Percentiles rank a stretch among this genome's conserved stretches.
Conservation (phyloP, 1,284 basidiomycete species). For the Rugosomyces carneus region DNA sequence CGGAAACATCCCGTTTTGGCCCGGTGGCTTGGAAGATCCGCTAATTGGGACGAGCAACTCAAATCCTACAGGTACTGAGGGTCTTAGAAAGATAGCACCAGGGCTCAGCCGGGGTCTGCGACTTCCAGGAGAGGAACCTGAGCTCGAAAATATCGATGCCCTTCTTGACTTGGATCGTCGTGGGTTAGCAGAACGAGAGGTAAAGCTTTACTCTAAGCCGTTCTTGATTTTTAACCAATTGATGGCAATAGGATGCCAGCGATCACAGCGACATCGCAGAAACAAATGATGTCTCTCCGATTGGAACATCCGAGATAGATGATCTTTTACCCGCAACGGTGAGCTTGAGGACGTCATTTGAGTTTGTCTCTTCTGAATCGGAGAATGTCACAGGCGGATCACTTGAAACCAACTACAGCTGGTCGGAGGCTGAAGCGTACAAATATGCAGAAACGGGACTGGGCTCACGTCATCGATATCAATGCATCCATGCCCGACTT, state of each 20-base stretch:
- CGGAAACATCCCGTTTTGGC: slow-evolving; percentile 87
- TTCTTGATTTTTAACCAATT: slow-evolving; percentile 2
- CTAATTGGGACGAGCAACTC: slow-evolving; percentile 32
- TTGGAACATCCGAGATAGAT: slow-evolving; percentile 57
- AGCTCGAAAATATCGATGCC: slow-evolving; percentile 40
- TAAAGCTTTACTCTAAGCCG: slow-evolving; percentile 4
- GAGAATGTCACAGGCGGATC: slow-evolving; percentile 37
- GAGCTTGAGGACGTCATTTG: slow-evolving; percentile 21
- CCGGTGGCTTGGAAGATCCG: slow-evolving; percentile 77
- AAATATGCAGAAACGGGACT: slow-evolving; percentile 78
- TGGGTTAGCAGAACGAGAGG: slow-evolving; percentile 4
- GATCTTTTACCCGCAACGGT: slow-evolving; percentile 79
- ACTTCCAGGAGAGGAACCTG: slow-evolving; percentile 45
- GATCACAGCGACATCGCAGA: slow-evolving; percentile 12
- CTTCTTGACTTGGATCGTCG: slow-evolving; percentile 27
- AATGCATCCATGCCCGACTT: slow-evolving; percentile 89
- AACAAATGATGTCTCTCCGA: slow-evolving; percentile 19
- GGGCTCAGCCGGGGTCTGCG: slow-evolving; percentile 63
- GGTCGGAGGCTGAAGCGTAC: slow-evolving; percentile 33
- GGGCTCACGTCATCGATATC: slow-evolving; percentile 97
- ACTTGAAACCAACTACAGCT: slow-evolving; percentile 48
- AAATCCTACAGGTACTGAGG: slow-evolving; percentile 25
- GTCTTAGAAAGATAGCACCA: slow-evolving; percentile 56
- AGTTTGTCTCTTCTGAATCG: not conserved
- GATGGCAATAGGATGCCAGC: not conserved